Evolutionary conservation across 108 stramenopile genomes (phyloP).

Genomic region (Nitzschia sp.): DNA sequence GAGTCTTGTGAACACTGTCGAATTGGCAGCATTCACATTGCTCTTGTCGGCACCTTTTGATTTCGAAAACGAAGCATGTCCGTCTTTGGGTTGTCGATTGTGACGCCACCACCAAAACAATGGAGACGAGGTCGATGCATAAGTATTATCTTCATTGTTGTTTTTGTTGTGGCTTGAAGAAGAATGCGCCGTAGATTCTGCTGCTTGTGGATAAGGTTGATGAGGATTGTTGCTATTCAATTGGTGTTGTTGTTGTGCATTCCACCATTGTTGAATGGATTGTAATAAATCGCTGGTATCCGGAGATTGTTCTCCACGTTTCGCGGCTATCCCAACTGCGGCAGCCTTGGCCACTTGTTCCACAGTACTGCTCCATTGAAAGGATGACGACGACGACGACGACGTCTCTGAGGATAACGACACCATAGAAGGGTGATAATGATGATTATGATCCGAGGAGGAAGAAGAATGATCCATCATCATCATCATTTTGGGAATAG

Average conservation of each 20-base stretch:
- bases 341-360: not conserved
- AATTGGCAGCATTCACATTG: too few relatives aligned
- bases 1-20: too few relatives aligned
- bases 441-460: too few relatives aligned
- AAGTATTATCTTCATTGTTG: not conserved
- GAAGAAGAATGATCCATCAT: too few relatives aligned
- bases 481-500: too few relatives aligned
- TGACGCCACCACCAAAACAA: not conserved
- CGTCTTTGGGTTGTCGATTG: not conserved
- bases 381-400: not conserved
- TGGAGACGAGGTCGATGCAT: not conserved
- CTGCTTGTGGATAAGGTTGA: not conserved
- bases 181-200: not conserved
- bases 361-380: not conserved
- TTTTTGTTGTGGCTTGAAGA: too few relatives aligned
- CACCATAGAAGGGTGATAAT: too few relatives aligned
- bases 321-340: not conserved
- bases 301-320: not conserved
- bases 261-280: slow-evolving; percentile 2
- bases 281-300: slow-evolving; percentile 1
- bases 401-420: not conserved
- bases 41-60: too few relatives aligned
- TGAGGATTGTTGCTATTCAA: not conserved
- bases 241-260: not conserved
- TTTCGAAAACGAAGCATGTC: too few relatives aligned